A percentile compares a stretch with the other conserved stretches of the same genome.
phyloP scores from a whole-genome alignment of 352 stramenopile genomes.

The Albugo candida region DNA sequence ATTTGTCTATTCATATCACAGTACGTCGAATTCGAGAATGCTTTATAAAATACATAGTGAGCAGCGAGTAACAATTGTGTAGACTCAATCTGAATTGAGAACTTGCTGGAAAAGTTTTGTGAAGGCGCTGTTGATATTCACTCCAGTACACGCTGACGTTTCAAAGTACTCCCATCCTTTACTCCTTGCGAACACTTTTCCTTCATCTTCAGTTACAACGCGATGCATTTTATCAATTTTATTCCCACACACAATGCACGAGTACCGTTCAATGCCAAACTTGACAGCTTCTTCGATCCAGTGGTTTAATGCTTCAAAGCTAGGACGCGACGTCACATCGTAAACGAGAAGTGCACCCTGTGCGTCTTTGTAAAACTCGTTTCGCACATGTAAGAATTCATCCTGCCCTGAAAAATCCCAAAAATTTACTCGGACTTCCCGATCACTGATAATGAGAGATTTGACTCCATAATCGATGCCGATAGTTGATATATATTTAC shows the following conservation, averaged over 20 bases:
- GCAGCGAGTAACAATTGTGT: no score
- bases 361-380: conserved; percentile 95
- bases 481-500: conserved; percentile 92
- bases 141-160: conserved; percentile 77
- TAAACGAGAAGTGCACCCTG: conserved; percentile 58
- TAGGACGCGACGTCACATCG: conserved; percentile 49
- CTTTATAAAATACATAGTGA: no score
- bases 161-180: conserved; percentile 85
- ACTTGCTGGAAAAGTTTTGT: conserved; percentile 57
- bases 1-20: no score
- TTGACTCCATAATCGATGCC: conserved; percentile 93
- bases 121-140: conserved; percentile 75
- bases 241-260: conserved; percentile 81
- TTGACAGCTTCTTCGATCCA: conserved; percentile 80
- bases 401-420: conserved; percentile 83
- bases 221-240: conserved; percentile 65
- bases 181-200: conserved; percentile 31
- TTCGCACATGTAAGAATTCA: conserved; percentile 90
- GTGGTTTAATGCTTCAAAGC: conserved; percentile 66
- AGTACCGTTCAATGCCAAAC: conserved; percentile 76
- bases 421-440: conserved; percentile 84
- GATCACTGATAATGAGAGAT: conserved; percentile 38
- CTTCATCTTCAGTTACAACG: conserved; percentile 67
- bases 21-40: no score
- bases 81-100: no score